A percentile compares a stretch with the other conserved stretches of the same genome.
These are phyloP conservation scores for Talaromyces atroroseus DNA, from an alignment of 2,329 filamentous ascomycete species.

Conservation along the genomic window DNA sequence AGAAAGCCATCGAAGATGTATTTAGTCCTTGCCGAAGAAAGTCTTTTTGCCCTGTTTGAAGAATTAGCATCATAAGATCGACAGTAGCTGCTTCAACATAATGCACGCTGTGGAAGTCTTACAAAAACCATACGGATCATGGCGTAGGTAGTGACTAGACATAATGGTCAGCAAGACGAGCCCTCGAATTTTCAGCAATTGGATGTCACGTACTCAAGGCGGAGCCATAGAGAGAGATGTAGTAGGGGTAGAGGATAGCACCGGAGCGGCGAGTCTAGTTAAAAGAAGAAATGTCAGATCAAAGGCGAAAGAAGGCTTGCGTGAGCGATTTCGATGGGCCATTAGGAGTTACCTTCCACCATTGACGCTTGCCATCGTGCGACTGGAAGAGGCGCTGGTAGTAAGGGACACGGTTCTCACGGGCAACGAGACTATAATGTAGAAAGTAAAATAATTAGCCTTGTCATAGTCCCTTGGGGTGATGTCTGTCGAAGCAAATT, in stretches of 20 bases:
- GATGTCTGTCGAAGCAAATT: neutral
- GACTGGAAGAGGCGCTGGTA: slow-evolving; percentile 64
- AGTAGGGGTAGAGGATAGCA: slow-evolving; percentile 58
- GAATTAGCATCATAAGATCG: slow-evolving; percentile 22
- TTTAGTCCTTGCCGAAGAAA: slow-evolving; percentile 44
- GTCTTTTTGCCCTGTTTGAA: slow-evolving; percentile 57
- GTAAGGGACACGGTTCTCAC: slow-evolving; percentile 62
- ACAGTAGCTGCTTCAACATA: slow-evolving; percentile 8
- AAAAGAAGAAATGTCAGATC: slow-evolving; percentile 16
- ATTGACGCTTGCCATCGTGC: slow-evolving; percentile 61
- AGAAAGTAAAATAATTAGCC: neutral
- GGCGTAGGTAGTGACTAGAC: slow-evolving; percentile 35
- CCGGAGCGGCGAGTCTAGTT: slow-evolving; percentile 50
- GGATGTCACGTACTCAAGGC: slow-evolving; percentile 41
- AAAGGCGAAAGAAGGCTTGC: neutral
- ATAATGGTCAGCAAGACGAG: neutral
- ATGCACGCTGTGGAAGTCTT: slow-evolving; percentile 18
- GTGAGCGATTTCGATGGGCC: neutral
- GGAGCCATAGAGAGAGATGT: slow-evolving; percentile 46
- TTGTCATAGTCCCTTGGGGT: neutral
- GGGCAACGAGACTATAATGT: slow-evolving; percentile 48
- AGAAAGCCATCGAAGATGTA: slow-evolving; percentile 10
- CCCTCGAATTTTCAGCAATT: slow-evolving; percentile 4
- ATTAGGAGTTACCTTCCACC: slow-evolving; percentile 57
- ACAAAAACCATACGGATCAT: slow-evolving; percentile 42